phyloP scores from a whole-genome alignment of 1,284 basidiomycete species.

The Papiliotrema flavescens region DNA sequence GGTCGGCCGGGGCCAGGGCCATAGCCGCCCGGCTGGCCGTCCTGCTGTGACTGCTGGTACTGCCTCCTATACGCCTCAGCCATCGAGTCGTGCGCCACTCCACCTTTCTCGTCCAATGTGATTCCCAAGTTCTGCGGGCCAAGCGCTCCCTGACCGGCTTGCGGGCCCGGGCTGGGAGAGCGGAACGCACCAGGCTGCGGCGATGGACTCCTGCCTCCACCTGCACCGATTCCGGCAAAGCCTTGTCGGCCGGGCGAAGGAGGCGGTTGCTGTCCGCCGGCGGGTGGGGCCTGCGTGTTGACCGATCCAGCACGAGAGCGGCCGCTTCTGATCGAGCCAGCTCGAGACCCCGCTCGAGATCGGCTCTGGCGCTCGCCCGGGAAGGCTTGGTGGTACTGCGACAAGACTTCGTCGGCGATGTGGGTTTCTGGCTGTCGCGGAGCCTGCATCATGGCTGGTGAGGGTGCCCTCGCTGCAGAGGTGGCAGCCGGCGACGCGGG shows the following conservation, averaged over 20 bases:
- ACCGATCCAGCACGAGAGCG: constrained; percentile 46
- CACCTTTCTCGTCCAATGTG: constrained; percentile 68
- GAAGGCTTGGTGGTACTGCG: constrained; percentile 76
- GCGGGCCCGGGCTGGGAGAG: constrained; percentile 38
- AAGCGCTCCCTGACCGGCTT: constrained; percentile 24
- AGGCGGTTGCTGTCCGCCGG: constrained; percentile 1
- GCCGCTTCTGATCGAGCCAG: constrained; percentile 42
- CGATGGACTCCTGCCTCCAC: constrained; percentile 58
- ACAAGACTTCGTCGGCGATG: constrained; percentile 67
- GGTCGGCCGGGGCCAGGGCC: background rate
- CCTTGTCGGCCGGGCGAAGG: constrained; percentile 55
- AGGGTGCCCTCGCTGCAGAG: constrained; percentile 40
- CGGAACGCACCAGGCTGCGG: constrained; percentile 55
- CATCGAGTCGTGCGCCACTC: constrained; percentile 75
- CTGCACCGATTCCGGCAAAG: constrained; percentile 73
- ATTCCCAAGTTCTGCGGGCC: constrained; percentile 61
- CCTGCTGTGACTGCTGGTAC: constrained; percentile 39
- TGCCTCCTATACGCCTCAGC: constrained; percentile 55
- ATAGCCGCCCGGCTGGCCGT: background rate
- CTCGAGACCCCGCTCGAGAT: constrained; percentile 50
- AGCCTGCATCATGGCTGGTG: constrained; percentile 65
- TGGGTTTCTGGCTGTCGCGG: constrained; percentile 56
- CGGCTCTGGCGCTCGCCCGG: constrained; percentile 67
- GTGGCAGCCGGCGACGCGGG: constrained; percentile 63
- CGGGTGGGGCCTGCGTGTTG: constrained; percentile 11